A percentile compares a stretch with the other conserved stretches of the same genome.
phyloP scores from a whole-genome alignment of 2,329 filamentous ascomycete species.

The Penicillium oxalicum region DNA sequence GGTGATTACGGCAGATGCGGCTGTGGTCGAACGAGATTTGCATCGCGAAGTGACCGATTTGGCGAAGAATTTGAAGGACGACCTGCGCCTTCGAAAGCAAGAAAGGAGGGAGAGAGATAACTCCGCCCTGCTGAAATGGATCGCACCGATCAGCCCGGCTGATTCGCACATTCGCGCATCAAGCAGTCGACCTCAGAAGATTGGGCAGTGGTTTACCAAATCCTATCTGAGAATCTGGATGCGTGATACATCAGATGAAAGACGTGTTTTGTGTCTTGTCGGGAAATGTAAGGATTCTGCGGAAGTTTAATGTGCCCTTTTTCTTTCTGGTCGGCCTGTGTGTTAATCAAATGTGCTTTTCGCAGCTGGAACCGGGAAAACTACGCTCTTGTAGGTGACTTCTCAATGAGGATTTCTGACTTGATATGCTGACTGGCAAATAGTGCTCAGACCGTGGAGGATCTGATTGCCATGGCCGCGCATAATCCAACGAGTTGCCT shows the following conservation, averaged over 20 bases:
- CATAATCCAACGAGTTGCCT: slow-evolving; percentile 3
- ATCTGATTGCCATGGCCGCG: slow-evolving; percentile 8
- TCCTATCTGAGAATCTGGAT: slow-evolving; percentile 12
- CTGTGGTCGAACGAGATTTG: slow-evolving; percentile 9
- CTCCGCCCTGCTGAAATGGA: slow-evolving; percentile 12
- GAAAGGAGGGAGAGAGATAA: slow-evolving; percentile 11
- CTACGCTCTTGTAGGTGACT: slow-evolving; percentile 16
- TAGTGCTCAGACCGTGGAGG: slow-evolving; percentile 15
- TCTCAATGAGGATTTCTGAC: too few relatives aligned
- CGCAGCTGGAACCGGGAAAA: slow-evolving; percentile 17
- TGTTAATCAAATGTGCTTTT: too few relatives aligned
- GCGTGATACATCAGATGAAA: not conserved
- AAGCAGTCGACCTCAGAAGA: slow-evolving; percentile 4
- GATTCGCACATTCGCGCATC: slow-evolving; percentile 14
- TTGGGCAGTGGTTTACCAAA: slow-evolving; percentile 16
- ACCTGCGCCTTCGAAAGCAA: slow-evolving; percentile 10
- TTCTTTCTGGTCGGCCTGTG: too few relatives aligned
- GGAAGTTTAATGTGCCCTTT: too few relatives aligned
- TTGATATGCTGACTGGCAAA: not conserved
- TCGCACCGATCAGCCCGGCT: slow-evolving; percentile 16
- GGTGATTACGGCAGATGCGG: slow-evolving; percentile 17
- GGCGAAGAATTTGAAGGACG: slow-evolving; percentile 11
- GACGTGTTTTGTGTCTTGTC: slow-evolving; percentile 9
- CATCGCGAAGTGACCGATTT: slow-evolving; percentile 13
- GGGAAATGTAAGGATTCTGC: slow-evolving; percentile 15